Evolutionary conservation across 352 stramenopile genomes (phyloP).

Genomic region (Pythium insidiosum): DNA sequence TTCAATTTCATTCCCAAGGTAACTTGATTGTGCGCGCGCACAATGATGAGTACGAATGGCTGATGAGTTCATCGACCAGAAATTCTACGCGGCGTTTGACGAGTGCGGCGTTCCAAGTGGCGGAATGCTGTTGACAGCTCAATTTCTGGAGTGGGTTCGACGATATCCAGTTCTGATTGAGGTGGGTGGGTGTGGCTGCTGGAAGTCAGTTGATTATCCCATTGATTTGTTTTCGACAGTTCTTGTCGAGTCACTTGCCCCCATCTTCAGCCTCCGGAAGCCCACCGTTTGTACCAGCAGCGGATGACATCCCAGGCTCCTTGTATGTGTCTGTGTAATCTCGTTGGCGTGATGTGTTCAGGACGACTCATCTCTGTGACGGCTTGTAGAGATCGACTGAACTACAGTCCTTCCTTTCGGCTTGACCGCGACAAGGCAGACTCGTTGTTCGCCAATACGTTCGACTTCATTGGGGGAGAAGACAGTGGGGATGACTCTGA

Average conservation of each 20-base stretch:
- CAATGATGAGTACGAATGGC: too few relatives aligned
- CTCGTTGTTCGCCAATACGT: too few relatives aligned
- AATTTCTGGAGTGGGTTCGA: constrained; percentile 74
- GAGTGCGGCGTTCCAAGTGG: constrained; percentile 52
- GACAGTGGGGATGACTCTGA: constrained; percentile 77
- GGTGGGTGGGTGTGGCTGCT: too few relatives aligned
- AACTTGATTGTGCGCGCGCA: neutral
- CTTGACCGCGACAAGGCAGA: too few relatives aligned
- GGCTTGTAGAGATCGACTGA: constrained; percentile 57
- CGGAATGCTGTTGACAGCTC: constrained; percentile 41
- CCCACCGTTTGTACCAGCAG: constrained; percentile 25
- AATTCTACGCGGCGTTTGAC: constrained; percentile 70
- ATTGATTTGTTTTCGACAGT: too few relatives aligned
- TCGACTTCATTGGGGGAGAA: constrained; percentile 78
- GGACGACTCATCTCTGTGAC: too few relatives aligned
- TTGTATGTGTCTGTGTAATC: too few relatives aligned
- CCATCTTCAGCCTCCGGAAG: constrained; percentile 24
- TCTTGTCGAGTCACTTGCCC: constrained; percentile 35
- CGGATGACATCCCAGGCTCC: constrained; percentile 48
- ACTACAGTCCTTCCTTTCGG: constrained; percentile 63
- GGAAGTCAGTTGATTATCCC: too few relatives aligned
- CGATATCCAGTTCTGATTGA: constrained; percentile 59
- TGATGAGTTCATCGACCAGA: constrained; percentile 8
- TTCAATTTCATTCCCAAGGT: constrained; percentile 63
- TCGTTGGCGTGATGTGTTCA: too few relatives aligned